A percentile compares a stretch with the other conserved stretches of the same genome.
These are phyloP conservation scores for Zarea fungicola DNA, from an alignment of 2,329 filamentous ascomycete genomes.

Conservation along the genomic window DNA sequence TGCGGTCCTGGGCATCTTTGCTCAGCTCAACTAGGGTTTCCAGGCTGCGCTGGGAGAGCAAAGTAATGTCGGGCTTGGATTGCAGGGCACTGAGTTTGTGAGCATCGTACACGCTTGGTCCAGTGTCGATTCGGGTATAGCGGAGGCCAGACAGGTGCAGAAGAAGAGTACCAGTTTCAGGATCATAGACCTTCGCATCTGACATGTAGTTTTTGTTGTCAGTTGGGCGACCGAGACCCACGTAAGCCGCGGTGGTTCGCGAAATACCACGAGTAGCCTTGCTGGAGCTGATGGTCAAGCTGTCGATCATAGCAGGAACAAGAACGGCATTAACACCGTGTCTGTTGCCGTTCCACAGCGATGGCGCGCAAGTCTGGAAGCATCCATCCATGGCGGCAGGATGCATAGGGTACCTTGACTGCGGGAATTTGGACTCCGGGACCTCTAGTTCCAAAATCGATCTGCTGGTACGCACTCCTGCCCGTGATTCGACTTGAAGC, in stretches of 20 bases:
- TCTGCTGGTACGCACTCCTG: not conserved
- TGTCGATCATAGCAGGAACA: constrained; percentile 24
- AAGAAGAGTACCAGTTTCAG: constrained; percentile 16
- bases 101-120: constrained; percentile 15
- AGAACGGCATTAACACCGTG: constrained; percentile 14
- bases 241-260: constrained; percentile 1
- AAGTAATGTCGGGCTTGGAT: constrained; percentile 21
- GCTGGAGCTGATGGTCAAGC: constrained; percentile 14
- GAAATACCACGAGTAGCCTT: constrained; percentile 11
- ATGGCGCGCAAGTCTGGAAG: constrained; percentile 22
- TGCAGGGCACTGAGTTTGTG: constrained; percentile 18
- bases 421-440: constrained; percentile 5
- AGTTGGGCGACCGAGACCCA: not conserved
- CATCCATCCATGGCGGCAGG: constrained; percentile 30
- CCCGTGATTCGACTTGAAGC: constrained; percentile 2
- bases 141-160: constrained; percentile 19
- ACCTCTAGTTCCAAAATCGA: not conserved
- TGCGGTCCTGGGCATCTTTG: no score
- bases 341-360: constrained; percentile 17
- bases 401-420: constrained; percentile 26
- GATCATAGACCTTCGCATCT: constrained; percentile 21
- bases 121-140: constrained; percentile 19
- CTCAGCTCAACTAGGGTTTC: not conserved
- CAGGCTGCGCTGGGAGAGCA: constrained; percentile 12
- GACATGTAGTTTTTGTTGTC: constrained; percentile 15